phyloP scores from a whole-genome alignment of 2,329 filamentous ascomycete genomes.

The Mycocentrospora acerina region DNA sequence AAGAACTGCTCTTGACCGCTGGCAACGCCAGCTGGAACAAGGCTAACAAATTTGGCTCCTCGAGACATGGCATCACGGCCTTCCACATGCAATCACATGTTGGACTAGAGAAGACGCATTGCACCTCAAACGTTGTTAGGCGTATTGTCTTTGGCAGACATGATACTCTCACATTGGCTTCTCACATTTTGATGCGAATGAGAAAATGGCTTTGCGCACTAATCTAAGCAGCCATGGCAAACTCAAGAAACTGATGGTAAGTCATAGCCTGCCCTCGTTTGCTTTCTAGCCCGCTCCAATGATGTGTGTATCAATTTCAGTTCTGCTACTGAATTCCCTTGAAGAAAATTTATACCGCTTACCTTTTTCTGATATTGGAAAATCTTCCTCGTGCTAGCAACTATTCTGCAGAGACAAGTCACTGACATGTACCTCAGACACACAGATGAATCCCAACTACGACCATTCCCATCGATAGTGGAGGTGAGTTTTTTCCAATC shows the following conservation, averaged over 20 bases:
- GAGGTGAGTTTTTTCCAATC: conserved; percentile 25
- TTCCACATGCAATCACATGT: too few relatives aligned
- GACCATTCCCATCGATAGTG: not conserved
- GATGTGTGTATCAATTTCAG: conserved; percentile 54
- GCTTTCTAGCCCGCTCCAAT: conserved; percentile 20
- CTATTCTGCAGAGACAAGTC: conserved; percentile 2
- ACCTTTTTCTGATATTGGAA: conserved; percentile 54
- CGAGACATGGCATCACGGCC: too few relatives aligned
- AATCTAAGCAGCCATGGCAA: too few relatives aligned
- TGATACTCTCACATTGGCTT: too few relatives aligned
- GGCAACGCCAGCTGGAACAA: not conserved
- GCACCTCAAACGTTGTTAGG: too few relatives aligned
- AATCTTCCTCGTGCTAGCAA: conserved; percentile 2
- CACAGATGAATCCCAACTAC: not conserved
- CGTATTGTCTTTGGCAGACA: too few relatives aligned
- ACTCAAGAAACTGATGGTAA: conserved; percentile 13
- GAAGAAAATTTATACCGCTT: conserved; percentile 61
- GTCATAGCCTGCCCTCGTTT: conserved; percentile 2
- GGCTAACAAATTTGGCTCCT: not conserved
- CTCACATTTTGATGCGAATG: too few relatives aligned
- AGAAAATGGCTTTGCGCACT: too few relatives aligned
- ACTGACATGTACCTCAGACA: conserved; percentile 21
- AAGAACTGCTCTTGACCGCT: too few relatives aligned
- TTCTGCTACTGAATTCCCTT: conserved; percentile 64
- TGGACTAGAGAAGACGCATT: too few relatives aligned